These are phyloP conservation scores for Xylariaceae sp. DNA, from an alignment of 2,329 filamentous ascomycete genomes.

Conservation along the genomic window DNA sequence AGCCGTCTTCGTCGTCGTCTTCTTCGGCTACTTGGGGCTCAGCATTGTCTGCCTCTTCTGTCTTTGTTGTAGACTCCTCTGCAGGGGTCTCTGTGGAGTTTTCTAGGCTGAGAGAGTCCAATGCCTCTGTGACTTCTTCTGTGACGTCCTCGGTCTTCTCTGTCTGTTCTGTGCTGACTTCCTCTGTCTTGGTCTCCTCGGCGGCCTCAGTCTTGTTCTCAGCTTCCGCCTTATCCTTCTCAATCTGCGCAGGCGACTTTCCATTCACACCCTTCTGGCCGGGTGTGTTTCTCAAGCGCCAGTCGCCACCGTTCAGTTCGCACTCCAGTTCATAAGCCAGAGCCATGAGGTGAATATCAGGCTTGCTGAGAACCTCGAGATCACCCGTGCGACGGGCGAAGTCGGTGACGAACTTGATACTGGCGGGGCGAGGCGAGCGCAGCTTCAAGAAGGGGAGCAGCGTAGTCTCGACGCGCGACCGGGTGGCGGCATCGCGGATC, in stretches of 20 bases:
- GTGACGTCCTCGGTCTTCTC: constrained; percentile 9
- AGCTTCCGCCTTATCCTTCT: constrained; percentile 28
- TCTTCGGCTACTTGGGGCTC: constrained; percentile 22
- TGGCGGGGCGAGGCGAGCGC: constrained; percentile 67
- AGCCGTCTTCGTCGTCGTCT: constrained; percentile 56
- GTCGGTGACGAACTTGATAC: constrained; percentile 71
- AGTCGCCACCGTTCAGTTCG: constrained; percentile 84
- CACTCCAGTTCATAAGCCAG: constrained; percentile 92
- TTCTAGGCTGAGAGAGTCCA: constrained; percentile 26
- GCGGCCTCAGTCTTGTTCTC: constrained; percentile 2
- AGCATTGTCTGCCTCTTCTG: constrained; percentile 7
- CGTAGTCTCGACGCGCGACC: constrained; percentile 74
- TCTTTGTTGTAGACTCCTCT: constrained; percentile 14
- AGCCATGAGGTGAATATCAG: constrained; percentile 85
- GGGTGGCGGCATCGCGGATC: constrained; percentile 79
- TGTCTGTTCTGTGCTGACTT: constrained; percentile 4
- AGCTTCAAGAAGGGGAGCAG: constrained; percentile 80
- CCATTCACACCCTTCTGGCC: constrained; percentile 76
- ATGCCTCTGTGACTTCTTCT: constrained; percentile 19
- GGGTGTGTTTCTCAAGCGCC: constrained; percentile 72
- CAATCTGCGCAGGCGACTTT: constrained; percentile 50
- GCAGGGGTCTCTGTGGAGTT: constrained; percentile 17
- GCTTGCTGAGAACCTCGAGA: constrained; percentile 76
- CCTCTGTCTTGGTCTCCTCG: neutral
- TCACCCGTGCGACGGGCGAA: constrained; percentile 91